A percentile compares a stretch with the other conserved stretches of the same genome.
phyloP scores from a whole-genome alignment of 2,329 filamentous ascomycete species.

The Fusarium domesticum region DNA sequence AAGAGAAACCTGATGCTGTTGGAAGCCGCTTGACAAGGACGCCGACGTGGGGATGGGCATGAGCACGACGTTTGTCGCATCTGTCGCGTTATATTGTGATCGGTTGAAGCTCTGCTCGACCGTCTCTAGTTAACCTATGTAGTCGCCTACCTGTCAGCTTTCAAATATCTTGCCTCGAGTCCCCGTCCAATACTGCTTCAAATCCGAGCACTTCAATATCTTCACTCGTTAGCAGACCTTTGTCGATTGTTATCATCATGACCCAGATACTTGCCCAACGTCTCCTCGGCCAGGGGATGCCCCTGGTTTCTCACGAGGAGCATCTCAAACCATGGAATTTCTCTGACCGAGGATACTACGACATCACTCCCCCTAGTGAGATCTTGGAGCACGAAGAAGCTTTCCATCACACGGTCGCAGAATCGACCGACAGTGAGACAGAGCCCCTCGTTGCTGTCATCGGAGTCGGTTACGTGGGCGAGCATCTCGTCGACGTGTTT shows the following conservation, averaged over 20 bases:
- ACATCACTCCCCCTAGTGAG: slow-evolving; percentile 36
- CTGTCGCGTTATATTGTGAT: background rate
- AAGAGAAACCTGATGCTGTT: background rate
- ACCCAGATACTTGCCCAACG: slow-evolving; percentile 24
- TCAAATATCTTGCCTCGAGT: slow-evolving; percentile 22
- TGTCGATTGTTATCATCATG: slow-evolving; percentile 28
- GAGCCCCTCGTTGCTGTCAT: slow-evolving; percentile 46
- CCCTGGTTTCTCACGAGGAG: slow-evolving; percentile 19
- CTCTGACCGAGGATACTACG: slow-evolving; percentile 29
- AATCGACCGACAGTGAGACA: slow-evolving; percentile 8
- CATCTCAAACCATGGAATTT: slow-evolving; percentile 25
- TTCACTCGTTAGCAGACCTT: slow-evolving; percentile 22
- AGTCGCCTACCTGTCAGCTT: slow-evolving; percentile 3
- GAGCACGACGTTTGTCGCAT: background rate
- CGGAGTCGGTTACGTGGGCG: slow-evolving; percentile 52
- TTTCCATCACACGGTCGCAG: slow-evolving; percentile 3
- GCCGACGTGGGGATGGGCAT: background rate
- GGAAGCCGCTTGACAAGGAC: background rate
- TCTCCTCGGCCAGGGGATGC: slow-evolving; percentile 22
- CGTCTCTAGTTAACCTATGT: slow-evolving; percentile 9
- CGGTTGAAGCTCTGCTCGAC: background rate
- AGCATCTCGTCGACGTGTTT: slow-evolving; percentile 47
- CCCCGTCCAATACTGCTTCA: slow-evolving; percentile 13
- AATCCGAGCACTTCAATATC: slow-evolving; percentile 6
- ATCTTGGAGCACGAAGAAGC: slow-evolving; percentile 26